A percentile compares a stretch with the other conserved stretches of the same genome.
phyloP scores from a whole-genome alignment of 768 basidiomycete genomes.

The Fistulinella prunicolor region DNA sequence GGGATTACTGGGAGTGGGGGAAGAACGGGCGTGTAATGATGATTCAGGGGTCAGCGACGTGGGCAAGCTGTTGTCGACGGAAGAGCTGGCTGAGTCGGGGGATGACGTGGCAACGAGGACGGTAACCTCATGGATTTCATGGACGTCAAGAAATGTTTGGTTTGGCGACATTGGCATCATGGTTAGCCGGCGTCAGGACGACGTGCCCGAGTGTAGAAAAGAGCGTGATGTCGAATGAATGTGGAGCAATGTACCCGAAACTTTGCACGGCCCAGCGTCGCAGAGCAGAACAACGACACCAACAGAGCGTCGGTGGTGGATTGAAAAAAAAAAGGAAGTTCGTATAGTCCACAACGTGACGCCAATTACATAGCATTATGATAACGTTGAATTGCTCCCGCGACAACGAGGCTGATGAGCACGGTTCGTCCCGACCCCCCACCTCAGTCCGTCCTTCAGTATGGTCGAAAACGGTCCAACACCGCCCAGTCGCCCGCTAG shows the following conservation, averaged over 20 bases:
- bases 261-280: conserved; percentile 16
- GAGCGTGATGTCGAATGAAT: conserved; percentile 25
- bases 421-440: conserved; percentile 65
- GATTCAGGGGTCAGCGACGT: conserved; percentile 9
- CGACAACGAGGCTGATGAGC: conserved; percentile 42
- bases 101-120: conserved; percentile 8
- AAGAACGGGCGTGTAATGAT: conserved; percentile 9
- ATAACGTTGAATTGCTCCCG: conserved; percentile 3
- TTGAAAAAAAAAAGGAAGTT: no score
- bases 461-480: conserved; percentile 66
- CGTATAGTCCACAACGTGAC: no score
- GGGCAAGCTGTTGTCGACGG: conserved; percentile 12
- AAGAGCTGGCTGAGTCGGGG: conserved; percentile 17
- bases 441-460: conserved; percentile 38
- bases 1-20: conserved; percentile 14
- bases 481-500: conserved; percentile 67
- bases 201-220: no score
- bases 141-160: conserved; percentile 7
- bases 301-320: no score
- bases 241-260: background rate
- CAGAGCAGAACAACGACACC: background rate
- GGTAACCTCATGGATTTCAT: conserved; percentile 19
- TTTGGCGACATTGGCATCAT: conserved; percentile 15
- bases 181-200: no score
- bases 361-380: no score